Base-by-base conservation (phyloP, 441 rosid genomes). In the Macaranga tanarius region DNA sequence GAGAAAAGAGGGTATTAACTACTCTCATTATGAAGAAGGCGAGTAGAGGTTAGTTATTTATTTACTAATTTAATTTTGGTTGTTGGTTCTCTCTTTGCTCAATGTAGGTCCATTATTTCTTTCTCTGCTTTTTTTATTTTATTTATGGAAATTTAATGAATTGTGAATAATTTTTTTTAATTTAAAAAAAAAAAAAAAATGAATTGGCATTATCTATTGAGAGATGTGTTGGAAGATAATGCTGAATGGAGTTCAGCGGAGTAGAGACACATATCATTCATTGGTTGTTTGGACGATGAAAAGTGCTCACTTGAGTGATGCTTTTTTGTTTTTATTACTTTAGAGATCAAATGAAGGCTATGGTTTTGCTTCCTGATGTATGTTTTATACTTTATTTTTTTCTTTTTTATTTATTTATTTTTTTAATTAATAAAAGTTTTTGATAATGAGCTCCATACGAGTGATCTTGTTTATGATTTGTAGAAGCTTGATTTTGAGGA, bases 1-100 rank as follows among this genome's bases (percentile, higher is more conserved):
- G n/a, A 85, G 92, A 69, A 95, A 87, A 78, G 97, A 90, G 31
- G 99, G 92, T 64, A 92, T 95, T 73, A 98, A 95, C 71, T 91
- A 95, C 81, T 95, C 99, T 73, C 99, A 98, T 3, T 95, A 95
- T 47, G 99, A 92, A 67, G 99, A 92, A 76, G 99, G 98, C 84
- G 98, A 90, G 77, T 92, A 98, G 99, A 91, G 99, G 98, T 92
- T 59, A 65, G 87, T 74, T 12, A 10, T 67, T 40, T 10, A 4
- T 61, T 38, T 19, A 2, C 17, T 40, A 56, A 55, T 28, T 23
- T 62, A n/a, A 92, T 86, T 81, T 81, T 91, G 22, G 97, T 89
- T 47, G 72, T 92, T 31, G 71, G 80, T 57, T 87, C 98, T 67
- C 73, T 95, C 76, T 80, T 85, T 69, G 65, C 86, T 44, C 87